Percentiles rank a stretch among this genome's conserved stretches.
These are phyloP conservation scores for Hirschioporus abietinus DNA, from an alignment of 768 basidiomycete species.

Conservation along the genomic window DNA sequence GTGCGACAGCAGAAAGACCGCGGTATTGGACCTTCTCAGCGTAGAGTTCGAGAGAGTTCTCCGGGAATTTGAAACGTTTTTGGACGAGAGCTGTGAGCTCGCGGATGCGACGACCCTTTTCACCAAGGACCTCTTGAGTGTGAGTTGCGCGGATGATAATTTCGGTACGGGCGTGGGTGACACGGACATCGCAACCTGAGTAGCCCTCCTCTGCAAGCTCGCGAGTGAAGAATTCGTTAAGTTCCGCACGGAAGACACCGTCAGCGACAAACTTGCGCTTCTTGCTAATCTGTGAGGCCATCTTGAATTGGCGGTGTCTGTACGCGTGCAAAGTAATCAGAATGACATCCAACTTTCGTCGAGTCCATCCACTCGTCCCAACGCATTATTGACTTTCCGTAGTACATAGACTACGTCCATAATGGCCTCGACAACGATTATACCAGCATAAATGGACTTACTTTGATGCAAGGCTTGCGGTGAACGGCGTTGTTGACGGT, in stretches of 20 bases:
- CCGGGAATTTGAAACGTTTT: constrained; percentile 99
- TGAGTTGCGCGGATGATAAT: constrained; percentile 99
- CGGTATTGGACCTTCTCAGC: constrained; percentile 99
- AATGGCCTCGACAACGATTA: neutral
- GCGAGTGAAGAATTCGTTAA: constrained; percentile 97
- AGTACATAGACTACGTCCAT: neutral
- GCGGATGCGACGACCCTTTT: constrained; percentile 98
- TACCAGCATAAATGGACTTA: neutral
- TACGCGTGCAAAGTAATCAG: constrained; percentile 6
- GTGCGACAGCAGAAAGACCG: constrained; percentile 96
- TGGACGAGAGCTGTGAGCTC: constrained; percentile 97
- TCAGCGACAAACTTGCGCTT: constrained; percentile 98
- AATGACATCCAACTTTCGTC: constrained; percentile 7
- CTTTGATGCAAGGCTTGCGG: neutral
- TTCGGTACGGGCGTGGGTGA: constrained; percentile 98
- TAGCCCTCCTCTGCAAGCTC: constrained; percentile 99
- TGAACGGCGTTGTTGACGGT: neutral
- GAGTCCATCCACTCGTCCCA: constrained; percentile 6
- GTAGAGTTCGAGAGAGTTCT: constrained; percentile 97
- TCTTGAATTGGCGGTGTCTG: constrained; percentile 32
- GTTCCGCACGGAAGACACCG: constrained; percentile 98
- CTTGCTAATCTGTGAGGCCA: constrained; percentile 91
- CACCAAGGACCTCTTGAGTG: constrained; percentile 97
- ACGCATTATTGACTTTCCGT: neutral
- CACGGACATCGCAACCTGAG: constrained; percentile 99